These are phyloP conservation scores for Phytophthora cryptogea DNA, from an alignment of 352 stramenopile species.

Conservation along the genomic window DNA sequence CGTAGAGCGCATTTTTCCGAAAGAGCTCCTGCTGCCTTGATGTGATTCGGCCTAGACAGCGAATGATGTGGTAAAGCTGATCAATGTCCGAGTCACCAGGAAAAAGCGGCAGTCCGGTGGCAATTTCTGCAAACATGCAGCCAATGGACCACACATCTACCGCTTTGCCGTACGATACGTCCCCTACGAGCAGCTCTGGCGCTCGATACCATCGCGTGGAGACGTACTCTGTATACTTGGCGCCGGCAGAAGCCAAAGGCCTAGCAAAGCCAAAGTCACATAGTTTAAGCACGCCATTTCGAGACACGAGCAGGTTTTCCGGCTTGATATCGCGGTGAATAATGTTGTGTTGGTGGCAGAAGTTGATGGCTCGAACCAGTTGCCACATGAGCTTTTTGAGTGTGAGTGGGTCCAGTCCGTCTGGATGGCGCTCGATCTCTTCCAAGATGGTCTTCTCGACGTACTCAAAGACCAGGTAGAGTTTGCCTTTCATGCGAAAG, in stretches of 20 bases:
- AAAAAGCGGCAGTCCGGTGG: slow-evolving; percentile 95
- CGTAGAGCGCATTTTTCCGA: slow-evolving; percentile 80
- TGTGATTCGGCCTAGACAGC: slow-evolving; percentile 73
- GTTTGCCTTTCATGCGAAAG: slow-evolving; percentile 83
- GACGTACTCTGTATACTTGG: slow-evolving; percentile 90
- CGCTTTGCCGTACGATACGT: slow-evolving; percentile 93
- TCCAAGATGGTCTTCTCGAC: slow-evolving; percentile 90
- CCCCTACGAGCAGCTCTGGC: slow-evolving; percentile 91
- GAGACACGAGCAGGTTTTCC: slow-evolving; percentile 94
- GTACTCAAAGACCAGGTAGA: slow-evolving; percentile 90
- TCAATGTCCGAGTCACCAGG: slow-evolving; percentile 97
- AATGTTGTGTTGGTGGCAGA: slow-evolving; percentile 96
- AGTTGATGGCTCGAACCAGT: slow-evolving; percentile 86
- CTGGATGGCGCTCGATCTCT: slow-evolving; percentile 87
- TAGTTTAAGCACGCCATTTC: slow-evolving; percentile 94
- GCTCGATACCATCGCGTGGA: slow-evolving; percentile 95
- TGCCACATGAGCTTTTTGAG: slow-evolving; percentile 89
- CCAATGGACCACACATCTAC: slow-evolving; percentile 98
- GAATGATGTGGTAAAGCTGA: slow-evolving; percentile 89
- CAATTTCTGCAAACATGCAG: slow-evolving; percentile 97
- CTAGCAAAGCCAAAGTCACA: slow-evolving; percentile 90
- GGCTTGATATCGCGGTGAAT: slow-evolving; percentile 96
- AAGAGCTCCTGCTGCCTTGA: slow-evolving; percentile 82
- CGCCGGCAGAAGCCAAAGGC: slow-evolving; percentile 61
- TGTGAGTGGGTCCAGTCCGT: slow-evolving; percentile 63